Evolutionary conservation across 225 moss, liverwort and hornwort species (phyloP).

Genomic region (Thuidium tamariscinum): DNA sequence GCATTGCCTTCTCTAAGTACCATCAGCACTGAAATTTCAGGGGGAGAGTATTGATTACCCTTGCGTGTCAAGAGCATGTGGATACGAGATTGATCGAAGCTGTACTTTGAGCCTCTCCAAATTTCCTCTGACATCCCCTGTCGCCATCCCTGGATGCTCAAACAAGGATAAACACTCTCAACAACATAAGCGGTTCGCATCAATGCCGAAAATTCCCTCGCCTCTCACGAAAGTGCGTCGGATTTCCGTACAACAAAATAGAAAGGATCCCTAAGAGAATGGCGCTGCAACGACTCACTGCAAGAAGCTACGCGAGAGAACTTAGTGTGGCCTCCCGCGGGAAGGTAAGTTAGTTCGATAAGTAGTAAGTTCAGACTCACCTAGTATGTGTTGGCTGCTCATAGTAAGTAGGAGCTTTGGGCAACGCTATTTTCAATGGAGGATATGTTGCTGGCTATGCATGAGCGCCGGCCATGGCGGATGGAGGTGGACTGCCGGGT

Average conservation of each 20-base stretch:
- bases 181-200: background rate
- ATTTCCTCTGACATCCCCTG: constrained; percentile 80
- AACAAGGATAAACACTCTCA: background rate
- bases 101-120: constrained; percentile 86
- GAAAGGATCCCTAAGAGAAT: background rate
- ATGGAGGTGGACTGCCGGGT: background rate
- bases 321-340: background rate
- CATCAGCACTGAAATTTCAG: background rate
- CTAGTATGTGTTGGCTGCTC: background rate
- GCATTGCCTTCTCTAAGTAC: background rate
- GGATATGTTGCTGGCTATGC: background rate
- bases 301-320: constrained; percentile 11
- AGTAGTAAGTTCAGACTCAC: background rate
- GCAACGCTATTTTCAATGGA: background rate
- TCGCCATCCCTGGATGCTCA: constrained; percentile 42
- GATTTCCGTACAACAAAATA: background rate
- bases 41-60: constrained; percentile 26
- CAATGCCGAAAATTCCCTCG: background rate
- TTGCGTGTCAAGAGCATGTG: constrained; percentile 65
- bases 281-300: constrained; percentile 1
- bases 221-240: background rate
- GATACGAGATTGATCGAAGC: constrained; percentile 78
- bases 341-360: constrained; percentile 12
- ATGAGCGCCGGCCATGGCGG: background rate
- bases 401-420: background rate